Base-by-base conservation (phyloP, 1,284 basidiomycete species). In the Austroboletus niveus region DNA sequence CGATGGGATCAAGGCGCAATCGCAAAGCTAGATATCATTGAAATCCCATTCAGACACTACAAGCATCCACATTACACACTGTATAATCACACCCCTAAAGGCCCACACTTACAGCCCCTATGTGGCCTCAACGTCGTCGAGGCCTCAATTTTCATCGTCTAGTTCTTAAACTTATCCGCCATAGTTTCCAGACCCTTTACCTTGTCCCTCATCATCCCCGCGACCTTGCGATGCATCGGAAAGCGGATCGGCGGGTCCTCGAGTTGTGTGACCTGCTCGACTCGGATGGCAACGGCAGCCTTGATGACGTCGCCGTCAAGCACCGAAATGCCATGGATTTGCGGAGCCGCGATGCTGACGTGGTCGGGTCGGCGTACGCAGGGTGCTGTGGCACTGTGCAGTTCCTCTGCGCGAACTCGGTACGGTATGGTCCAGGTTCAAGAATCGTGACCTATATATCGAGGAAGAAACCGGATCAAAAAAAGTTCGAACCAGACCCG, bases 131-230 rank as follows among this genome's bases (percentile, higher is more conserved):
- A 17, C n/a, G n/a, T n/a, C n/a, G n/a, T n/a, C n/a, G n/a, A n/a
- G n/a, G n/a, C n/a, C n/a, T n/a, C n/a, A n/a, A n/a, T 38, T 38
- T 14, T 39, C n/a, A 20, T 20, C 11, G 69, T 68, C 70, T 70
- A 71, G 1, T 55, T 52, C 27, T 55, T 57, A 43, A 63, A 69
- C 40, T 57, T 56, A 34, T 64, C 58, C 8, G 42, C 55, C 17
- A 54, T 45, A 20, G 56, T 56, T 5, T 57, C 20, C 30, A 69
- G 40, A 34, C 31, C 39, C 32, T 42, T 52, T 17, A 54, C 51
- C 54, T 70, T 65, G 1, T 14, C 30, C n/a, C 38, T 56, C n/a
- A 50, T 35, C 15, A 8, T 24, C 9, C 4, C 24, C 4, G 27
- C 6, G 5, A 42, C 40, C 5, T 12, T 54, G 43, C 49, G 55